phyloP scores from a whole-genome alignment of 352 stramenopile species.

The Halophytophthora polymorphica region DNA sequence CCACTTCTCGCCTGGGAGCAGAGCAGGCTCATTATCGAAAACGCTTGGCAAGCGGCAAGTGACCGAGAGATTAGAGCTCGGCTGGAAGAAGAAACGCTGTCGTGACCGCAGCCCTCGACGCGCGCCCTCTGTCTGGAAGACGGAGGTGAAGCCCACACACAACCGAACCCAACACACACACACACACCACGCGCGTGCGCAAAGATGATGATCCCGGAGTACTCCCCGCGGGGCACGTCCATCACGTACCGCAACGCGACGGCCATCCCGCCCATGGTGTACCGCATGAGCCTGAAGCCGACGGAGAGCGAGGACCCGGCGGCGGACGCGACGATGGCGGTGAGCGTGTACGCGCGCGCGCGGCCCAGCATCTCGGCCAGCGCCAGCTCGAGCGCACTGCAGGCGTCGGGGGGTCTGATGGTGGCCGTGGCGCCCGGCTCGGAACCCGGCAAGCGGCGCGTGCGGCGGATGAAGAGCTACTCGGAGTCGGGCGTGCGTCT shows the following conservation, averaged over 20 bases:
- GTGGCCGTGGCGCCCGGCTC: conserved; percentile 8
- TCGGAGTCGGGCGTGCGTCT: conserved; percentile 52
- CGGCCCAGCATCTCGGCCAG: conserved; percentile 18
- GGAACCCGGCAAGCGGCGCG: conserved; percentile 14
- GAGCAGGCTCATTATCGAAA: too few species aligned
- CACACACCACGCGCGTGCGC: not conserved
- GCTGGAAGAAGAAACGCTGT: too few species aligned
- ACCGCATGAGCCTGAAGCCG: conserved; percentile 38
- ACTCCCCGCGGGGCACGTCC: conserved; percentile 35
- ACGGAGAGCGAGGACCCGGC: conserved; percentile 10
- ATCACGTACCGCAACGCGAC: conserved; percentile 27
- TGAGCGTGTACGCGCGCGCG: conserved; percentile 17
- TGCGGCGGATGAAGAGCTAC: conserved; percentile 59
- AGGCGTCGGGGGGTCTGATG: not conserved
- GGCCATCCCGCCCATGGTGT: conserved; percentile 26
- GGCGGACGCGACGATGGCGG: conserved; percentile 8
- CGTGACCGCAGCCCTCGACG: too few species aligned
- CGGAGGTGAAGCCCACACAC: too few species aligned
- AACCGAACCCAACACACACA: too few species aligned
- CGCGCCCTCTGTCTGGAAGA: too few species aligned
- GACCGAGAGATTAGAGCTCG: too few species aligned
- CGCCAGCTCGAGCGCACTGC: conserved; percentile 20
- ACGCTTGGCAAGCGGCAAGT: too few species aligned
- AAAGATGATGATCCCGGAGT: conserved; percentile 46
- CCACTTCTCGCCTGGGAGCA: too few species aligned